Evolutionary conservation across 805 yeast genomes (phyloP).

Genomic region (Cyberlindnera veronae): DNA sequence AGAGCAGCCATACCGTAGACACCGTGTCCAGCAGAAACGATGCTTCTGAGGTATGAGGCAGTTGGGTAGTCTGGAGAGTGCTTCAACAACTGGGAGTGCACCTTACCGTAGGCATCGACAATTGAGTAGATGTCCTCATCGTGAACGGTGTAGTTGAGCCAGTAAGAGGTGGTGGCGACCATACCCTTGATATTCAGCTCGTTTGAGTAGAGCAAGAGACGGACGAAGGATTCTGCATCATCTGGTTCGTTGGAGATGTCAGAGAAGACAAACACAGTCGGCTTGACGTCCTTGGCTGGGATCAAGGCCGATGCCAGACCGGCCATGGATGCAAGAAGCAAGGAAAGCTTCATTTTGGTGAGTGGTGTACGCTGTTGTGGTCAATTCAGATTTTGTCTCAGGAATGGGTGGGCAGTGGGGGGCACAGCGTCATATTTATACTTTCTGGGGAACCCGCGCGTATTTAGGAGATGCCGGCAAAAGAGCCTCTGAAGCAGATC

Average conservation of each 20-base stretch:
- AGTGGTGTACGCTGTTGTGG: no score
- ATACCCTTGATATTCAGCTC: constrained; percentile 29
- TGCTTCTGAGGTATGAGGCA: constrained; percentile 26
- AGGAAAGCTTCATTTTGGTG: neutral
- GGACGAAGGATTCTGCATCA: constrained; percentile 31
- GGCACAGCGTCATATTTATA: no score
- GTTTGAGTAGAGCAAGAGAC: constrained; percentile 30
- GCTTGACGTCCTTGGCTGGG: constrained; percentile 30
- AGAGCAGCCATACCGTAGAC: constrained; percentile 28
- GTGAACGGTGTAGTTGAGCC: constrained; percentile 30
- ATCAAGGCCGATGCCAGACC: neutral
- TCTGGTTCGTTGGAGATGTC: constrained; percentile 33
- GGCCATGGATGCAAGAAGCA: neutral
- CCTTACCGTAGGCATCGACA: constrained; percentile 30
- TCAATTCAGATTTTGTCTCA: no score
- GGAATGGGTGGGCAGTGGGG: no score
- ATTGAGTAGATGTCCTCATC: constrained; percentile 32
- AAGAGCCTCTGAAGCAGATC: no score
- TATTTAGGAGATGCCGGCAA: no score
- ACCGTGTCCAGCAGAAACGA: constrained; percentile 25
- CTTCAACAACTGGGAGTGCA: constrained; percentile 24
- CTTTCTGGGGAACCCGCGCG: no score
- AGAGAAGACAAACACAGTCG: constrained; percentile 29
- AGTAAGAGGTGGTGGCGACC: constrained; percentile 33
- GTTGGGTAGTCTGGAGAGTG: constrained; percentile 30